Evolutionary conservation across 306 rosid genomes (phyloP).

Genomic region (Coriaria nepalensis): DNA sequence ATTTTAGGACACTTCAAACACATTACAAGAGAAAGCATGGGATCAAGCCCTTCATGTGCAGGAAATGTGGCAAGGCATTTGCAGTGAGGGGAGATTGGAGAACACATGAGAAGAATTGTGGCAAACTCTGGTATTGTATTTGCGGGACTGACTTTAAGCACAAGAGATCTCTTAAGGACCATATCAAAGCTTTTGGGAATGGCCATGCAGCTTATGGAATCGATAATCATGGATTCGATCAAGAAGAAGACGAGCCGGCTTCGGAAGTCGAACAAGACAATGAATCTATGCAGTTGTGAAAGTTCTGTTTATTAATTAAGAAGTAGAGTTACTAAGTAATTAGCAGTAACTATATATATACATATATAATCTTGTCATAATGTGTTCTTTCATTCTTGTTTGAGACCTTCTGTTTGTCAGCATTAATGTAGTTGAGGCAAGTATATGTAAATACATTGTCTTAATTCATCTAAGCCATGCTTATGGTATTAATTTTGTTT

Average conservation of each 20-base stretch:
- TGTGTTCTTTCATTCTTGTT: too few species aligned
- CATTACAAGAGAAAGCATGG: conserved; percentile 98
- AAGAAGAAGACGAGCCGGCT: conserved; percentile 89
- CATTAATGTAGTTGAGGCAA: too few species aligned
- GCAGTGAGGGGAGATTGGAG: conserved; percentile 98
- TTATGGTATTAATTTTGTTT: too few species aligned
- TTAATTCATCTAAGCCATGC: too few species aligned
- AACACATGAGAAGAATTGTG: conserved; percentile 94
- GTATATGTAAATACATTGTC: too few species aligned
- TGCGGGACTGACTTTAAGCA: conserved; percentile 98
- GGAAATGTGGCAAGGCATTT: conserved; percentile 89
- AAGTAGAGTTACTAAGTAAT: too few species aligned
- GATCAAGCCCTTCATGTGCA: conserved; percentile 86
- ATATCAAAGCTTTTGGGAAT: conserved; percentile 79
- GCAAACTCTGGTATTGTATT: conserved; percentile 90
- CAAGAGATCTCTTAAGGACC: conserved; percentile 88
- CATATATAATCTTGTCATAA: background rate
- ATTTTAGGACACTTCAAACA: conserved; percentile 91
- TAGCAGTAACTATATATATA: too few species aligned
- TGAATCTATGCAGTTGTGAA: conserved; percentile 32
- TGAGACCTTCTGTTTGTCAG: too few species aligned
- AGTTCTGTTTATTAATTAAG: too few species aligned
- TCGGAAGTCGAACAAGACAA: conserved; percentile 92
- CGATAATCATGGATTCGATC: conserved; percentile 44
- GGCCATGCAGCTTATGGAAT: conserved; percentile 79